Evolutionary conservation across 2,329 filamentous ascomycete species (phyloP).

Genomic region (Alternaria alternata): DNA sequence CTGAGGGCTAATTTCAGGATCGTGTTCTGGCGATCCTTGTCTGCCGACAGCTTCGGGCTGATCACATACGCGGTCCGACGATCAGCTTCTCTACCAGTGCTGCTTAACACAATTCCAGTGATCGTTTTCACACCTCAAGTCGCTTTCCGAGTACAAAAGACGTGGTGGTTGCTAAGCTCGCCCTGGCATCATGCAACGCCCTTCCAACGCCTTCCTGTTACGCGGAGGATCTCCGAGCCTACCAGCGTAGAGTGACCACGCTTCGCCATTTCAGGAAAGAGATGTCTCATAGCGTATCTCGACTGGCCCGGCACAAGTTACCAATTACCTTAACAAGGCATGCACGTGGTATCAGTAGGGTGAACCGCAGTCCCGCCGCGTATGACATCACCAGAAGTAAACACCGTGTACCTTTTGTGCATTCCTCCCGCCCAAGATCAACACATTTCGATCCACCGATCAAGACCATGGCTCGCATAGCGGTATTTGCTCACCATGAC

Average conservation of each 20-base stretch:
- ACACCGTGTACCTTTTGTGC: slow-evolving; percentile 3
- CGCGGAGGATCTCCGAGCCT: slow-evolving; percentile 1
- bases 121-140: not conserved
- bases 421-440: not conserved
- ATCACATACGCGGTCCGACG: not conserved
- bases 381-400: slow-evolving; percentile 14
- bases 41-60: not conserved
- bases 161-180: not conserved
- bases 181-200: not conserved
- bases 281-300: not conserved
- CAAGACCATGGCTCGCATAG: slow-evolving; percentile 15
- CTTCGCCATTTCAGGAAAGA: not conserved
- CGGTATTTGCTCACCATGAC: slow-evolving; percentile 8
- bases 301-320: not conserved
- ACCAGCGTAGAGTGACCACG: not conserved
- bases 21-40: not conserved
- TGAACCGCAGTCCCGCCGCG: not conserved
- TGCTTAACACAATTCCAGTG: not conserved
- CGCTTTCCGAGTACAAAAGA: not conserved
- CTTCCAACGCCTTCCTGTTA: not conserved
- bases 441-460: not conserved
- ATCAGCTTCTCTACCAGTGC: not conserved
- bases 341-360: slow-evolving; percentile 10
- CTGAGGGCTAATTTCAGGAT: not conserved
- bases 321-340: slow-evolving; percentile 7